phyloP scores from a whole-genome alignment of 2,329 filamentous ascomycete genomes.

The Verticillium dahliae region DNA sequence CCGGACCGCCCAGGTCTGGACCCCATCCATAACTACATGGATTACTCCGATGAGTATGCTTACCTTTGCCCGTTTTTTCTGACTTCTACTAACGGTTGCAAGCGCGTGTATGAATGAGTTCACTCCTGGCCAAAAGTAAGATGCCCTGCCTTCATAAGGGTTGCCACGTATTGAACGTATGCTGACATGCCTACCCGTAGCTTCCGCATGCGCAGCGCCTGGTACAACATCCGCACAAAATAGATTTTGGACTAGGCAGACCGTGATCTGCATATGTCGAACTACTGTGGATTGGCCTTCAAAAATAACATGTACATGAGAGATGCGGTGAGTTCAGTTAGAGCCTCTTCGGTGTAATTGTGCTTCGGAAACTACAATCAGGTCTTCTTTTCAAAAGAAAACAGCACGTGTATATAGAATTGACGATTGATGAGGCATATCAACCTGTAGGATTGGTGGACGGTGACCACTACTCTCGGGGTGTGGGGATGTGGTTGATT shows the following conservation, averaged over 20 bases:
- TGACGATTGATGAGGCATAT: not conserved
- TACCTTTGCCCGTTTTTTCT: constrained; percentile 11
- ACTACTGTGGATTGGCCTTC: not conserved
- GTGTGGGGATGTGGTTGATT: too few species aligned
- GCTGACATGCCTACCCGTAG: not conserved
- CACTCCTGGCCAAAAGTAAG: constrained; percentile 28
- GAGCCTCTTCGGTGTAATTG: not conserved
- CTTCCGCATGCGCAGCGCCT: constrained; percentile 31
- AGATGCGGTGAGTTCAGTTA: not conserved
- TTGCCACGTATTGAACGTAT: not conserved
- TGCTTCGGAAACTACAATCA: not conserved
- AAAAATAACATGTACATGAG: not conserved
- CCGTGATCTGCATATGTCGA: not conserved
- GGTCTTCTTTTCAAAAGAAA: not conserved
- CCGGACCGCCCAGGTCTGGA: constrained; percentile 22
- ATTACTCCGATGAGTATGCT: constrained; percentile 34
- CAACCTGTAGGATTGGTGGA: not conserved
- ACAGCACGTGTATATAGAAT: not conserved
- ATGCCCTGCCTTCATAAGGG: not conserved
- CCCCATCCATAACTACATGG: constrained; percentile 32
- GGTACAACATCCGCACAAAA: constrained; percentile 25
- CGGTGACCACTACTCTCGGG: too few species aligned
- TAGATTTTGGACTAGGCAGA: not conserved
- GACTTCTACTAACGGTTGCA: constrained; percentile 18
- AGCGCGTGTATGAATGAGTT: constrained; percentile 38